These are phyloP conservation scores for Colletotrichum sojae DNA, from an alignment of 2,329 filamentous ascomycete genomes.

Conservation along the genomic window DNA sequence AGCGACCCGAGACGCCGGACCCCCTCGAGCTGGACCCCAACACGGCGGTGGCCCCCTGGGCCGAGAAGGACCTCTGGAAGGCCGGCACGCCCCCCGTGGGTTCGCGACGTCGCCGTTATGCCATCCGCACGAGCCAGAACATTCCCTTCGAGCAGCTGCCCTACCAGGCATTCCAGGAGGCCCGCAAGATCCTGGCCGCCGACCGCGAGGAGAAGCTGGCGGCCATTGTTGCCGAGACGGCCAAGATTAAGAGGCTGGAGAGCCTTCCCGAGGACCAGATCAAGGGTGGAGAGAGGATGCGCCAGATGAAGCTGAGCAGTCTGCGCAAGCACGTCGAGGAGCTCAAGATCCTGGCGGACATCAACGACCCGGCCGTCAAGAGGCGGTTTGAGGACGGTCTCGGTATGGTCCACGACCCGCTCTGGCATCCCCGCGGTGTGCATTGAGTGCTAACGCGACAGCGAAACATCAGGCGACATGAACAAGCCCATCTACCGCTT, in stretches of 20 bases:
- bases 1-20: slow-evolving; percentile 43
- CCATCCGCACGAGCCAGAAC: slow-evolving; percentile 73
- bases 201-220: slow-evolving; percentile 87
- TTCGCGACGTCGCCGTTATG: slow-evolving; percentile 85
- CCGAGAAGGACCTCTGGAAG: slow-evolving; percentile 78
- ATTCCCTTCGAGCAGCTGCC: slow-evolving; percentile 94
- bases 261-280: slow-evolving; percentile 69
- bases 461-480: slow-evolving; percentile 80
- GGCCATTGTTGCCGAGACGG: slow-evolving; percentile 77
- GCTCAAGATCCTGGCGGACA: slow-evolving; percentile 91
- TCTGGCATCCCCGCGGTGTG: not conserved
- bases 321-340: slow-evolving; percentile 81
- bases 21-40: slow-evolving; percentile 73
- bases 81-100: slow-evolving; percentile 81
- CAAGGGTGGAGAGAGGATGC: slow-evolving; percentile 74
- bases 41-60: slow-evolving; percentile 73
- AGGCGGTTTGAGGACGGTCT: slow-evolving; percentile 92
- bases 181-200: slow-evolving; percentile 82
- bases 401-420: slow-evolving; percentile 68
- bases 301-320: slow-evolving; percentile 76
- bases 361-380: slow-evolving; percentile 95
- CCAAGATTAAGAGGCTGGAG: slow-evolving; percentile 78
- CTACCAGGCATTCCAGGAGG: slow-evolving; percentile 98
- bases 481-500: slow-evolving; percentile 95
- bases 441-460: slow-evolving; percentile 21